Base-by-base conservation (phyloP, 2,329 filamentous ascomycete species). In the Aureobasidium pullulans region DNA sequence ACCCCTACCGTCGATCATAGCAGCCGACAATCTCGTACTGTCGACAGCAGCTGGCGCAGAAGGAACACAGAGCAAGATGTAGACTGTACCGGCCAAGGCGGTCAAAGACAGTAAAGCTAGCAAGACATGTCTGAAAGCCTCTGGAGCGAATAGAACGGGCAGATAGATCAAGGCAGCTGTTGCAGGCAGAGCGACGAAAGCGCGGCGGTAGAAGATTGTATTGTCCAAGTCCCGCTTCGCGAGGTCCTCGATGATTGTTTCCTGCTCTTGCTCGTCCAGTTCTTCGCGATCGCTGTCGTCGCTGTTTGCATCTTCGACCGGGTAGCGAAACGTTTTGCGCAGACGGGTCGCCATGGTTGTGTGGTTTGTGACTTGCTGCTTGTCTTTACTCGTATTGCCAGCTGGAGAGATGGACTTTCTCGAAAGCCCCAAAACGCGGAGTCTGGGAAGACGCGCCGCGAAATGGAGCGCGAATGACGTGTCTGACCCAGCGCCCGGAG, bases 211-310 rank as follows among this genome's bases (percentile, higher is more conserved):
- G 16, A 71, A 65, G 3, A 60, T 61, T 15, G 67, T 74, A n/a
- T 66, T 68, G 13, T 60, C 60, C 6, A 64, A 66, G 60, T 89
- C 87, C 67, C 84, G 74, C 37, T 71, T 67, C 37, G 77, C 70
- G 34, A 89, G 81, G 44, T 69, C 67, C 15, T 68, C 66, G 66
- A 90, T 89, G 9, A 88, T 76, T 50, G 73, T 69, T 67, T 88
- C 85, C 76, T 89, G 86, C 66, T 87, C 84, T 80, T 92, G 81
- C 73, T 92, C 88, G 70, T 94, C 90, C 62, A 94, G 77, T 59
- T 84, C 82, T 64, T 85, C 81, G 11, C 78, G 72, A 70, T 81
- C 78, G 37, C 81, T 77, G 46, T 76, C 75, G 40, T 82, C 78
- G 40, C 76, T 75, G 62, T 79, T 77, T n/a, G 37, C 78, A 49